Evolutionary conservation across 306 rosid species (phyloP).

Genomic region (Prunus davidiana): DNA sequence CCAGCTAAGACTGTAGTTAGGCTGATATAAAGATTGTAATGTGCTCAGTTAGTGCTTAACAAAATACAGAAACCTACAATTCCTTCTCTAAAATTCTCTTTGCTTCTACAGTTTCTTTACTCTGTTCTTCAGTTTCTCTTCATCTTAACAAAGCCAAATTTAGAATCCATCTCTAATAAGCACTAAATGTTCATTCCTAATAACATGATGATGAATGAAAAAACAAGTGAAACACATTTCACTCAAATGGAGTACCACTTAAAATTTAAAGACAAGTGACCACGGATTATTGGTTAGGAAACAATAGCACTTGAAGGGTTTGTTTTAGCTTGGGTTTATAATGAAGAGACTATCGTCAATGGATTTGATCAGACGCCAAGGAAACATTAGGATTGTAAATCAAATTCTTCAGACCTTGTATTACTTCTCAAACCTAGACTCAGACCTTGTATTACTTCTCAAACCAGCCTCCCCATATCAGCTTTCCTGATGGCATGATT

Average conservation of each 20-base stretch:
- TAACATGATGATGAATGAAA: too few species aligned
- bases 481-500: constrained; percentile 94
- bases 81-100: too few species aligned
- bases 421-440: constrained; percentile 58
- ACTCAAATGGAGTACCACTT: too few species aligned
- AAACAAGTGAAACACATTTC: too few species aligned
- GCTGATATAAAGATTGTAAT: too few species aligned
- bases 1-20: too few species aligned
- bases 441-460: constrained; percentile 37
- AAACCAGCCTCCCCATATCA: constrained; percentile 55
- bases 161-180: constrained; percentile 46
- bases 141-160: too few species aligned
- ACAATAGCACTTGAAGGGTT: background rate
- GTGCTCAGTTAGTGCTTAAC: too few species aligned
- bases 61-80: too few species aligned
- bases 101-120: too few species aligned
- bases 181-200: background rate
- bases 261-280: background rate
- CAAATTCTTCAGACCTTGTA: constrained; percentile 47
- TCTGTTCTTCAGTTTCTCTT: too few species aligned
- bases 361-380: constrained; percentile 80
- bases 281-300: background rate
- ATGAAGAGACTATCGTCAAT: constrained; percentile 52
- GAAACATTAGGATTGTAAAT: constrained; percentile 55
- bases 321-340: constrained; percentile 56